A percentile compares a stretch with the other conserved stretches of the same genome.
phyloP scores from a whole-genome alignment of 2,329 filamentous ascomycete genomes.

The Byssoonygena ceratinophila region DNA sequence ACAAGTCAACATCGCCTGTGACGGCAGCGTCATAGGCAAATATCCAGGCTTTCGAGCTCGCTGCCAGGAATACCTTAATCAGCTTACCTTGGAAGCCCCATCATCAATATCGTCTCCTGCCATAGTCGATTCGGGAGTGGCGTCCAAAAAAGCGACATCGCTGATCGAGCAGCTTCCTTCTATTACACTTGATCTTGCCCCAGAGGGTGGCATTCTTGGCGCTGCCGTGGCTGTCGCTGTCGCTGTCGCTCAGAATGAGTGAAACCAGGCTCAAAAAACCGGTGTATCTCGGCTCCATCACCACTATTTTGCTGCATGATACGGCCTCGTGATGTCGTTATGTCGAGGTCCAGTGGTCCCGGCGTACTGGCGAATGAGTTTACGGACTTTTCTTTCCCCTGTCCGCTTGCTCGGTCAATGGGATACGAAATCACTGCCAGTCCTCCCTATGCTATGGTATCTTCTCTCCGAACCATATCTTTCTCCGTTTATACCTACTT shows the following conservation, averaged over 20 bases:
- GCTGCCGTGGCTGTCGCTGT: constrained; percentile 41
- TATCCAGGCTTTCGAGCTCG: constrained; percentile 40
- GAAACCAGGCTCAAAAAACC: no score
- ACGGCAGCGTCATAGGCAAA: constrained; percentile 44
- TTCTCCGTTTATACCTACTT: neutral
- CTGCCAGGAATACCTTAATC: constrained; percentile 37
- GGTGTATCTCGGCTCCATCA: neutral
- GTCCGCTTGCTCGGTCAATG: neutral
- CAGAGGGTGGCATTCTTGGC: constrained; percentile 38
- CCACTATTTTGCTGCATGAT: neutral
- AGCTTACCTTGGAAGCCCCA: constrained; percentile 27
- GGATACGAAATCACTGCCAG: no score
- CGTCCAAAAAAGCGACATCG: neutral
- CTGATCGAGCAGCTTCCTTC: constrained; percentile 18
- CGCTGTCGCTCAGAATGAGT: constrained; percentile 18
- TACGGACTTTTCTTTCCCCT: no score
- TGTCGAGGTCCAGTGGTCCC: neutral
- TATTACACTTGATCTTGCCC: constrained; percentile 34
- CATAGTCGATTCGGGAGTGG: neutral
- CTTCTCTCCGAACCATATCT: no score
- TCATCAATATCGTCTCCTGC: neutral
- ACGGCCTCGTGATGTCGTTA: neutral
- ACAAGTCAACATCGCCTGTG: constrained; percentile 39
- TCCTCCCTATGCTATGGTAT: no score
- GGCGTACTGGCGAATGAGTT: neutral